Conservation (phyloP, 257 asterid genomes). For the Scutellaria barbata region DNA sequence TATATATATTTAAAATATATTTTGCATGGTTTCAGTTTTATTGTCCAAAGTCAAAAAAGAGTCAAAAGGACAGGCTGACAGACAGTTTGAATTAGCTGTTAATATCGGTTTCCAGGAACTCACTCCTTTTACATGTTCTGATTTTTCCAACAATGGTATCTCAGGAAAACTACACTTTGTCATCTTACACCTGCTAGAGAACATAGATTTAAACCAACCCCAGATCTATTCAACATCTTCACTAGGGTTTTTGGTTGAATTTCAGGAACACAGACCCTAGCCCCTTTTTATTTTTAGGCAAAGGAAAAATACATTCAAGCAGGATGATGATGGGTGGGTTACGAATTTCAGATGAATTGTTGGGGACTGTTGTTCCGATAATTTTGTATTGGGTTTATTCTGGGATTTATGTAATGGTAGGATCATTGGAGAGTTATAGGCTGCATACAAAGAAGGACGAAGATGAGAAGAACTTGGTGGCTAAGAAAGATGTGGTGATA, state of each 20-base stretch:
- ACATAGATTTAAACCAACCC: background rate
- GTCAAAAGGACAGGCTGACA: background rate
- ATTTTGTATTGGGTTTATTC: constrained; percentile 72
- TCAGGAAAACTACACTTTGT: background rate
- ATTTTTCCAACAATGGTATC: background rate
- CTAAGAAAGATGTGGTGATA: constrained; percentile 61
- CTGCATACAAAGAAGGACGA: constrained; percentile 68
- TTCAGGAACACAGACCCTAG: constrained; percentile 36
- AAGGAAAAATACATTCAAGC: background rate
- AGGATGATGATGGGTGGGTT: constrained; percentile 40
- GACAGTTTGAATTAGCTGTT: background rate
- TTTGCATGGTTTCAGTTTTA: too few relatives aligned
- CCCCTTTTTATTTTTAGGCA: background rate
- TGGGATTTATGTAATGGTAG: constrained; percentile 61
- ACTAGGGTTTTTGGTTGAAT: constrained; percentile 31
- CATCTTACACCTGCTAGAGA: background rate
- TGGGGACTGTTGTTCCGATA: constrained; percentile 72
- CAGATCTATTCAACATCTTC: constrained; percentile 1
- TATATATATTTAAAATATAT: too few relatives aligned
- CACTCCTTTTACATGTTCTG: background rate
- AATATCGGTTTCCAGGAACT: background rate
- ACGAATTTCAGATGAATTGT: constrained; percentile 63
- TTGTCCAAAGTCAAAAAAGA: background rate
- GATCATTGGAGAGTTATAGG: constrained; percentile 61
- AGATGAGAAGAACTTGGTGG: constrained; percentile 75